These are phyloP conservation scores for Symbiodinium natans DNA, from an alignment of 73 alveolate genomes.

Conservation along the genomic window DNA sequence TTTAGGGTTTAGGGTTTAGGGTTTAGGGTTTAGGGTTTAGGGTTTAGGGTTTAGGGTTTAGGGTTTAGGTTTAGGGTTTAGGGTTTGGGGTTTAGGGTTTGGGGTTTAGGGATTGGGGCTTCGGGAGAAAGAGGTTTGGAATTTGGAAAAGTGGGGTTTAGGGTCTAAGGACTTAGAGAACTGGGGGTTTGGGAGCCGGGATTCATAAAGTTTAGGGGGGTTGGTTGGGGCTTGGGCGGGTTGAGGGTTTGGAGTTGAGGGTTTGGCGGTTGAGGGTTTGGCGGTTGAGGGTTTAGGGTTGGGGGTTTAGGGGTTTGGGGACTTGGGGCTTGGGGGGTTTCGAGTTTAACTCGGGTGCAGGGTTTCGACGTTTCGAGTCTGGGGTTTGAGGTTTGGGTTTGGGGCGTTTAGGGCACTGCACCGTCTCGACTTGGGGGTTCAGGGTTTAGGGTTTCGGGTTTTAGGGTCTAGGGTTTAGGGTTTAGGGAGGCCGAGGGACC, in stretches of 20 bases:
- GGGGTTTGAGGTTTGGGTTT: not conserved
- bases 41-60: too few relatives aligned
- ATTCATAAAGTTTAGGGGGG: too few relatives aligned
- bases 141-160: not conserved
- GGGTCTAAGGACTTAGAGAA: not conserved
- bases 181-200: not conserved
- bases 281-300: too few relatives aligned
- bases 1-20: not conserved
- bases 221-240: too few relatives aligned
- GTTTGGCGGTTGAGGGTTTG: too few relatives aligned
- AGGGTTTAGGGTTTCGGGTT: not conserved
- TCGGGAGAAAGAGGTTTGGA: not conserved
- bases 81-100: not conserved
- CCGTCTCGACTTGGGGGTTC: not conserved
- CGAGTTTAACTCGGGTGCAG: not conserved
- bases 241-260: too few relatives aligned
- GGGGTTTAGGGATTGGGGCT: not conserved
- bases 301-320: too few relatives aligned
- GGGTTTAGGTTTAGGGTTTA: too few relatives aligned
- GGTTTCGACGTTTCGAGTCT: not conserved
- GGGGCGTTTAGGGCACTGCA: not conserved
- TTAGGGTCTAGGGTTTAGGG: too few relatives aligned
- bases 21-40: too few relatives aligned
- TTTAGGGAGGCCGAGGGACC: too few relatives aligned
- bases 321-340: too few relatives aligned